Percentiles rank a stretch among this genome's conserved stretches.
phyloP scores from a whole-genome alignment of 2,329 filamentous ascomycete species.

The Leptosphaerulina australis region DNA sequence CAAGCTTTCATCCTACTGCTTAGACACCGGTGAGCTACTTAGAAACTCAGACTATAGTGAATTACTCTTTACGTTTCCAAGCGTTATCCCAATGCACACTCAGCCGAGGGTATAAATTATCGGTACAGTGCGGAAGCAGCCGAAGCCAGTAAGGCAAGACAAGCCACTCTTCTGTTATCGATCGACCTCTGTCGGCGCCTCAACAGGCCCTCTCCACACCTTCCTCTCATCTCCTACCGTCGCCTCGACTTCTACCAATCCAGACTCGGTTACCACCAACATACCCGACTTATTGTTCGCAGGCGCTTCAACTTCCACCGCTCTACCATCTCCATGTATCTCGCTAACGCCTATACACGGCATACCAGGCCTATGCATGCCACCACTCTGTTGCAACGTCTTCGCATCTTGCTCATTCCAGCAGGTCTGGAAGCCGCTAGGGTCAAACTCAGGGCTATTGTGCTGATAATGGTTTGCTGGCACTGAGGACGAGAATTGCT shows the following conservation, averaged over 20 bases:
- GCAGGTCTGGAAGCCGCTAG: neutral
- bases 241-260: neutral
- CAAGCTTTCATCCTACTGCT: too few relatives aligned
- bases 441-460: constrained; percentile 7
- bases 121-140: neutral
- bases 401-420: constrained; percentile 9
- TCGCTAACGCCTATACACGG: constrained; percentile 1
- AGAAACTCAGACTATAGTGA: too few relatives aligned
- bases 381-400: constrained; percentile 1
- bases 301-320: constrained; percentile 12
- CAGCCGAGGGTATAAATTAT: constrained; percentile 5
- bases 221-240: neutral
- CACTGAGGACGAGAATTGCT: too few relatives aligned
- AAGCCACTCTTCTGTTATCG: neutral
- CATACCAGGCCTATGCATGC: neutral
- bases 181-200: neutral
- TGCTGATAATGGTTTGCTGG: neutral
- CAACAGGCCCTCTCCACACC: neutral
- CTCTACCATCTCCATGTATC: constrained; percentile 11
- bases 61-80: too few relatives aligned
- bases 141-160: neutral
- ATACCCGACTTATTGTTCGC: constrained; percentile 1
- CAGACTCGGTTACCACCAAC: neutral
- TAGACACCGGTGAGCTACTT: too few relatives aligned
- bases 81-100: constrained; percentile 13